A percentile compares a stretch with the other conserved stretches of the same genome.
phyloP scores from a whole-genome alignment of 2,329 filamentous ascomycete genomes.

The Aciculosporium take region DNA sequence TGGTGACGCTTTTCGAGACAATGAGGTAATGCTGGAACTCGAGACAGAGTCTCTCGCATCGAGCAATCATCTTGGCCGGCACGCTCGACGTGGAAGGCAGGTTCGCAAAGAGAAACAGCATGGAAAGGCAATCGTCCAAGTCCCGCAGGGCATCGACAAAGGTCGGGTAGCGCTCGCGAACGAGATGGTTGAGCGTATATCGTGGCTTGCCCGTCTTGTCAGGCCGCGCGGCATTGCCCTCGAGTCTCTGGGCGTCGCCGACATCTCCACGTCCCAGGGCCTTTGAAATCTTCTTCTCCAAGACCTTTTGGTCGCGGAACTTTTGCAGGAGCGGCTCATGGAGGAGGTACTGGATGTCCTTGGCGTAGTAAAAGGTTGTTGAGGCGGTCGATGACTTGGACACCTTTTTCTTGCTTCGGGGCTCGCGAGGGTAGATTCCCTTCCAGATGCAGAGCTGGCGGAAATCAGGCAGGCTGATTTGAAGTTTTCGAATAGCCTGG shows the following conservation, averaged over 20 bases:
- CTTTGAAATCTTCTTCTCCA: slow-evolving; percentile 93
- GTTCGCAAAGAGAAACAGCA: slow-evolving; percentile 96
- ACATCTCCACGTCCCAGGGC: slow-evolving; percentile 87
- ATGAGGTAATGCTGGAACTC: slow-evolving; percentile 99
- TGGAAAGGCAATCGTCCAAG: slow-evolving; percentile 88
- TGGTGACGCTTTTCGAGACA: slow-evolving; percentile 75
- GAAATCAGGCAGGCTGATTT: slow-evolving; percentile 94
- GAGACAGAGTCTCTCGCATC: slow-evolving; percentile 81
- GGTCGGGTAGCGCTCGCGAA: slow-evolving; percentile 95
- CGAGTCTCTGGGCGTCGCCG: slow-evolving; percentile 71
- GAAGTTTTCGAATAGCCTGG: slow-evolving; percentile 92
- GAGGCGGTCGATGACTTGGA: slow-evolving; percentile 79
- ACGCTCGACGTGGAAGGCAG: slow-evolving; percentile 81
- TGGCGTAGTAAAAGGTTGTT: slow-evolving; percentile 83
- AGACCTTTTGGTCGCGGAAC: slow-evolving; percentile 91
- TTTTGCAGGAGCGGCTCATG: slow-evolving; percentile 90
- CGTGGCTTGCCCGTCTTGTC: slow-evolving; percentile 84
- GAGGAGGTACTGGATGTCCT: slow-evolving; percentile 95
- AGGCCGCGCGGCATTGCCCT: slow-evolving; percentile 71
- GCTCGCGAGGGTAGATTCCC: slow-evolving; percentile 96
- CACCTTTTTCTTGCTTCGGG: slow-evolving; percentile 92
- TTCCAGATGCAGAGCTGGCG: slow-evolving; percentile 99
- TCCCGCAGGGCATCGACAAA: slow-evolving; percentile 90
- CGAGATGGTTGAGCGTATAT: slow-evolving; percentile 89
- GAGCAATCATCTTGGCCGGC: slow-evolving; percentile 86